Evolutionary conservation across 352 stramenopile species (phyloP), one percentile per base, ranked within the genome.

Genomic region (Globisporangium yorkense): DNA sequence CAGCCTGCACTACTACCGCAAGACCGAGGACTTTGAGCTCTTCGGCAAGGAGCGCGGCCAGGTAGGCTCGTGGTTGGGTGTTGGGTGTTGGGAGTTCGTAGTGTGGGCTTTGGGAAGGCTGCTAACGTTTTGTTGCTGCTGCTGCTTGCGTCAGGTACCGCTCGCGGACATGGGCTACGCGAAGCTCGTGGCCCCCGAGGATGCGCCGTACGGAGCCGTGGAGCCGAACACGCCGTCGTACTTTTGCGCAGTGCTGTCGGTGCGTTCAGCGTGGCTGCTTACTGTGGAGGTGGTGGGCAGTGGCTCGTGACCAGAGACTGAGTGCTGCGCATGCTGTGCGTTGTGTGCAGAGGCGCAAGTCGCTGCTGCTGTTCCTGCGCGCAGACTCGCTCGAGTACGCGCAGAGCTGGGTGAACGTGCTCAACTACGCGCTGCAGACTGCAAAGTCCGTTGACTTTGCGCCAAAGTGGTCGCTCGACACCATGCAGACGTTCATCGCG

Each of bases 31-130:
- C 51, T 64, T 64, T 50, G 85, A 94, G 56, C 72, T 94, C 31
- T 94, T 94, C 62, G 85, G 85, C 56, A 88, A 89, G 61, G 85
- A 94, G 51, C 76, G 85, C 20, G 83, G 85, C 50, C 80, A 92
- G 68, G 70, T 84, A 13, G 13, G 47, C 29, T 5, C 5, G 12
- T 12, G 21, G 40, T 12, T 45, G 13, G 13, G 40, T 27, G 24
- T 27, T 27, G 24, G 24, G 24, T 27, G 24, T 27, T 27, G 24
- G 24, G 24, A 27, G 24, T 27, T 27, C 24, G 24, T 27, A 27
- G 24, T 27, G 24, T 27, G 24, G 24, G 24, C 24, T 2, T 27
- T 1, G 24, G 24, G 24, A 27, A 27, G 24, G 24, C 24, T 27
- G 24, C 24, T 50, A 13, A n/a, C 27, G 20, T 3, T 35, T 39